Percentiles rank a stretch among this genome's conserved stretches.
phyloP scores from a whole-genome alignment of 1,284 basidiomycete genomes.

The Apiotrichum gracile region DNA sequence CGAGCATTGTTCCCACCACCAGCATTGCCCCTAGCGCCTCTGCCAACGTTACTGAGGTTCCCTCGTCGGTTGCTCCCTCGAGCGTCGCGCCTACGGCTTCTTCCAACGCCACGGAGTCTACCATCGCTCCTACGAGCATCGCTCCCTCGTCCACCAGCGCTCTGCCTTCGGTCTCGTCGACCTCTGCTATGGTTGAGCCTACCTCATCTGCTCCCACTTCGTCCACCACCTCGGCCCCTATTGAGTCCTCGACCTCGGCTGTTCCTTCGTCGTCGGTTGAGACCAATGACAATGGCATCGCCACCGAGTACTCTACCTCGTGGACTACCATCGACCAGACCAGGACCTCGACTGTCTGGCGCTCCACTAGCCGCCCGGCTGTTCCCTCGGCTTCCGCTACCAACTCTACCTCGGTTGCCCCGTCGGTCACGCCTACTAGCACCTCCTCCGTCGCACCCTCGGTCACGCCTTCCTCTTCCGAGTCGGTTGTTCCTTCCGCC shows the following conservation, averaged over 20 bases:
- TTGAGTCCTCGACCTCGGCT: not conserved
- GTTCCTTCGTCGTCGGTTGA: conserved; percentile 8
- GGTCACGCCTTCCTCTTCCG: not conserved
- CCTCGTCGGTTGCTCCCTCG: conserved; percentile 3
- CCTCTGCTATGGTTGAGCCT: not conserved
- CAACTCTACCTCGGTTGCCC: not conserved
- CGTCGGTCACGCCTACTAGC: not conserved
- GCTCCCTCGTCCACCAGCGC: conserved; percentile 1
- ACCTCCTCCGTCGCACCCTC: not conserved
- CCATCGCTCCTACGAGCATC: too few relatives aligned
- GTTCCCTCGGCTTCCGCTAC: not conserved
- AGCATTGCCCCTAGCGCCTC: too few relatives aligned
- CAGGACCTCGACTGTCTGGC: conserved; percentile 12
- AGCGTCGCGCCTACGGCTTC: not conserved
- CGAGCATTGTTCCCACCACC: not conserved
- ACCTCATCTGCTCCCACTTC: not conserved
- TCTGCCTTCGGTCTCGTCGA: not conserved
- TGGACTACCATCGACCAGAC: conserved; percentile 34
- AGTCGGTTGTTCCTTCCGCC: not conserved
- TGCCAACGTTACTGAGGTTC: too few relatives aligned
- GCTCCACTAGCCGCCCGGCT: conserved; percentile 1
- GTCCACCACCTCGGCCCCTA: not conserved
- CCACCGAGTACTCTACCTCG: conserved; percentile 29
- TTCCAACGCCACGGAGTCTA: not conserved
- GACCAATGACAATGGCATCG: conserved; percentile 35